phyloP scores from a whole-genome alignment of 768 basidiomycete genomes.

The Termitomyces bulborhizus region DNA sequence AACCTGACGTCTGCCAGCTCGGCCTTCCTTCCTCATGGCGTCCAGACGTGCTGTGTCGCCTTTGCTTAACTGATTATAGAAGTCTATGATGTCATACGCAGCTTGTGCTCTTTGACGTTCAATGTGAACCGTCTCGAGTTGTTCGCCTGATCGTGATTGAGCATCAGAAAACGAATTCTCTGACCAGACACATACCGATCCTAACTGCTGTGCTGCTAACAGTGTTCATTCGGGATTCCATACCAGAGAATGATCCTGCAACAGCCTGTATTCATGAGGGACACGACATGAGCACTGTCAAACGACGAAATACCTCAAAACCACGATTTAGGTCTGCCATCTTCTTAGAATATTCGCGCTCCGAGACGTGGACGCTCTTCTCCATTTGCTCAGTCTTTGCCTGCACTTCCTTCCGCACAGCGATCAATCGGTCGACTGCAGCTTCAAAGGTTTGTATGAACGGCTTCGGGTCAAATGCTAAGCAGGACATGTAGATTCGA shows the following conservation, averaged over 20 bases:
- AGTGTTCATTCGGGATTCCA: slow-evolving; percentile 88
- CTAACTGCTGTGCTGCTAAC: slow-evolving; percentile 92
- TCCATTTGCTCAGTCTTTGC: slow-evolving; percentile 88
- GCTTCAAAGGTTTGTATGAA: slow-evolving; percentile 91
- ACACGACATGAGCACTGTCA: not conserved
- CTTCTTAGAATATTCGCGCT: slow-evolving; percentile 91
- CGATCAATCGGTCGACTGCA: slow-evolving; percentile 83
- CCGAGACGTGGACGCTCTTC: slow-evolving; percentile 80
- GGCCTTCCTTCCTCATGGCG: slow-evolving; percentile 77
- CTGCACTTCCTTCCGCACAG: slow-evolving; percentile 86
- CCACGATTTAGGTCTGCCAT: slow-evolving; percentile 90
- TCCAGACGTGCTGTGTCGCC: slow-evolving; percentile 75
- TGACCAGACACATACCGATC: slow-evolving; percentile 55
- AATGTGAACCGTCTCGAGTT: slow-evolving; percentile 90
- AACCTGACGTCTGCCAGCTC: slow-evolving; percentile 82
- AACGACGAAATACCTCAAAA: slow-evolving; percentile 63
- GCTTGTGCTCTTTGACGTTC: slow-evolving; percentile 91
- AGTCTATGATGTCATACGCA: slow-evolving; percentile 88
- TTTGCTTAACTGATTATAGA: slow-evolving; percentile 87
- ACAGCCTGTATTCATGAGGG: slow-evolving; percentile 55
- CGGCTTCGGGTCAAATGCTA: slow-evolving; percentile 92
- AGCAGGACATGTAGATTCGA: slow-evolving; percentile 5
- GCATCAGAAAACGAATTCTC: not conserved
- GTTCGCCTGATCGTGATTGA: slow-evolving; percentile 60
- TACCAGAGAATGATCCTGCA: slow-evolving; percentile 78